A percentile compares a stretch with the other conserved stretches of the same genome.
Conservation (phyloP, 257 asterid species). For the Primulina eburnea region DNA sequence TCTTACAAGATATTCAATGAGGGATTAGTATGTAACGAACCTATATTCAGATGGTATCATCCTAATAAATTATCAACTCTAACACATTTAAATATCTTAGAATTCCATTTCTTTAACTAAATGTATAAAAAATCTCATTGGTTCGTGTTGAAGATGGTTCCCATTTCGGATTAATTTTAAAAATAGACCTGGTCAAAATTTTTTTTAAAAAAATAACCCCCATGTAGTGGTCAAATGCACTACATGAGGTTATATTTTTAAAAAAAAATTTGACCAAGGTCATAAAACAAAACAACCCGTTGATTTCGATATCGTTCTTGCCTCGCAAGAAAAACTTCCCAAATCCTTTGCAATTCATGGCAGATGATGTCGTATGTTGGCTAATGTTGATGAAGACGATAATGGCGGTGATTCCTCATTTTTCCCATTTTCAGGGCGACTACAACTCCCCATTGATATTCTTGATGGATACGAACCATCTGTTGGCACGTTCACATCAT, state of each 20-base stretch:
- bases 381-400: slow-evolving; percentile 21
- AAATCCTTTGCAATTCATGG: slow-evolving; percentile 51
- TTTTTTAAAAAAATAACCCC: too few relatives aligned
- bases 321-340: slow-evolving; percentile 54
- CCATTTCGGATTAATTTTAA: too few relatives aligned
- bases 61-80: not conserved
- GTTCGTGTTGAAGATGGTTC: slow-evolving; percentile 35
- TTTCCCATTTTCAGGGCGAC: slow-evolving; percentile 31
- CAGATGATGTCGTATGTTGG: slow-evolving; percentile 13
- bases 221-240: too few relatives aligned
- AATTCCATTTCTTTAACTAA: not conserved
- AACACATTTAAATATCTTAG: not conserved
- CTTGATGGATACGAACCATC: slow-evolving; percentile 32
- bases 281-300: too few relatives aligned
- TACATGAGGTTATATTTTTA: too few relatives aligned
- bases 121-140: not conserved
- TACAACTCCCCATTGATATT: slow-evolving; percentile 26
- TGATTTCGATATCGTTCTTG: slow-evolving; percentile 44
- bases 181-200: too few relatives aligned
- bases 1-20: not conserved
- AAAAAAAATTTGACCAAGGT: too few relatives aligned
- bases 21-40: not conserved
- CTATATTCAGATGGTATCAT: not conserved
- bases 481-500: slow-evolving; percentile 26
- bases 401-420: slow-evolving; percentile 29